Percentiles rank a stretch among this genome's conserved stretches.
These are phyloP conservation scores for Acanthamoeba healyi DNA, from an alignment of 208 protist genomes.

Conservation along the genomic window DNA sequence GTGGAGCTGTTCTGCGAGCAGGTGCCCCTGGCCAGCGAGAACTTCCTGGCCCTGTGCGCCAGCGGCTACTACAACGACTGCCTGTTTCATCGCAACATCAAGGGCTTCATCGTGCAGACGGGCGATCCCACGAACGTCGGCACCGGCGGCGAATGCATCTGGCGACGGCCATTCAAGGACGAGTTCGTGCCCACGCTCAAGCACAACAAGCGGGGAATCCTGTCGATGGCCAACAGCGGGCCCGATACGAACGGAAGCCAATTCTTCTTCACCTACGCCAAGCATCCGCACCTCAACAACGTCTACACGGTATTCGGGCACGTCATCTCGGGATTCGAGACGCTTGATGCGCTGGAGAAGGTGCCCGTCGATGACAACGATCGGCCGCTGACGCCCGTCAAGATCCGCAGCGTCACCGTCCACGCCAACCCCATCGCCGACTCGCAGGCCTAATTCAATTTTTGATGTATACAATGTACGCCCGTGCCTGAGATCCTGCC, in stretches of 20 bases:
- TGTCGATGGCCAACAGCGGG: conserved; percentile 83
- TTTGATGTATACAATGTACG: not conserved
- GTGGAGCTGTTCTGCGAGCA: conserved; percentile 94
- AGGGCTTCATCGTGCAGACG: conserved; percentile 96
- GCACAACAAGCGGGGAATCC: conserved; percentile 72
- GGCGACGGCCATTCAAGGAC: conserved; percentile 94
- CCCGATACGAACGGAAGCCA: conserved; percentile 81
- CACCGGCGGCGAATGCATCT: conserved; percentile 95
- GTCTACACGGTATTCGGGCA: conserved; percentile 77
- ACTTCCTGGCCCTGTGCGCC: conserved; percentile 95
- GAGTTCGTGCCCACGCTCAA: conserved; percentile 88
- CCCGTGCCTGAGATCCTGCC: too few relatives aligned
- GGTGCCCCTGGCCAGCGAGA: conserved; percentile 95
- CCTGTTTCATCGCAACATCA: conserved; percentile 96
- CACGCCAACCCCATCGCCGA: conserved; percentile 80
- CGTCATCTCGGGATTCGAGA: conserved; percentile 76
- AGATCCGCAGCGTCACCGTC: conserved; percentile 76
- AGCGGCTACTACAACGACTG: conserved; percentile 95
- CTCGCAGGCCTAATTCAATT: conserved; percentile 5
- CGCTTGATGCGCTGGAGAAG: conserved; percentile 79
- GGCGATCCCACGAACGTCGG: conserved; percentile 93
- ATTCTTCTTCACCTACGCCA: conserved; percentile 81
- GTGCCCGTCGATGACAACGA: conserved; percentile 73
- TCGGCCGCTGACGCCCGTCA: conserved; percentile 72
- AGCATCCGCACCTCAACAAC: conserved; percentile 61